A percentile compares a stretch with the other conserved stretches of the same genome.
phyloP scores from a whole-genome alignment of 2,329 filamentous ascomycete species.

The Aspergillus sp. region DNA sequence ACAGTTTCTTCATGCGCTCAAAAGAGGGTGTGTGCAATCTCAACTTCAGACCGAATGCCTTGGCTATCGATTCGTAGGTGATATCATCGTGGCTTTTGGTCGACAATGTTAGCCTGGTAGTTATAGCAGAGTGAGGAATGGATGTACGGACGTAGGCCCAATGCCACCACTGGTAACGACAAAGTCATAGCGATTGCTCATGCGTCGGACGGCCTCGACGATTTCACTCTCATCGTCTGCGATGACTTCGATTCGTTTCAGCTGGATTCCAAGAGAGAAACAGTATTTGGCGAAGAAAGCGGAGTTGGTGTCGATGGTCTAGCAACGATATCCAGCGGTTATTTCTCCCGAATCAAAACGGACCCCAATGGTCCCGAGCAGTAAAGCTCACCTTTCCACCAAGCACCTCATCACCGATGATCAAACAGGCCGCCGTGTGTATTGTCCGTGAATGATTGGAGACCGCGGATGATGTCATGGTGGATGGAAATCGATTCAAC shows the following conservation, averaged over 20 bases:
- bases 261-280: conserved; percentile 59
- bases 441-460: conserved; percentile 55
- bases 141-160: conserved; percentile 72
- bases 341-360: not conserved
- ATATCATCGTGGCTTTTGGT: conserved; percentile 86
- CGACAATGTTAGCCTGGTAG: not conserved
- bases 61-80: conserved; percentile 89
- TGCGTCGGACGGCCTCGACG: conserved; percentile 75
- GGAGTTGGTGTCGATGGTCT: conserved; percentile 65
- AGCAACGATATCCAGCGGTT: not conserved
- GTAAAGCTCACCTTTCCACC: conserved; percentile 72
- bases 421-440: conserved; percentile 83
- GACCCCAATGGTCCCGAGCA: not conserved
- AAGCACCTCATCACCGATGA: conserved; percentile 96
- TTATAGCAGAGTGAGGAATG: not conserved
- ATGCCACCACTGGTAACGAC: conserved; percentile 95
- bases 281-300: conserved; percentile 62
- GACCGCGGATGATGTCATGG: conserved; percentile 41
- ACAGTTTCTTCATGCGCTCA: conserved; percentile 76
- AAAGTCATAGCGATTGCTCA: conserved; percentile 88
- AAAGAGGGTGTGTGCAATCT: conserved; percentile 73
- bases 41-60: conserved; percentile 74
- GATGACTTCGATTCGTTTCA: conserved; percentile 89
- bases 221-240: conserved; percentile 90
- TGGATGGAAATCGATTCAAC: conserved; percentile 13